Evolutionary conservation across 345 rosid genomes (phyloP).

Genomic region (Noccaea caerulescens): DNA sequence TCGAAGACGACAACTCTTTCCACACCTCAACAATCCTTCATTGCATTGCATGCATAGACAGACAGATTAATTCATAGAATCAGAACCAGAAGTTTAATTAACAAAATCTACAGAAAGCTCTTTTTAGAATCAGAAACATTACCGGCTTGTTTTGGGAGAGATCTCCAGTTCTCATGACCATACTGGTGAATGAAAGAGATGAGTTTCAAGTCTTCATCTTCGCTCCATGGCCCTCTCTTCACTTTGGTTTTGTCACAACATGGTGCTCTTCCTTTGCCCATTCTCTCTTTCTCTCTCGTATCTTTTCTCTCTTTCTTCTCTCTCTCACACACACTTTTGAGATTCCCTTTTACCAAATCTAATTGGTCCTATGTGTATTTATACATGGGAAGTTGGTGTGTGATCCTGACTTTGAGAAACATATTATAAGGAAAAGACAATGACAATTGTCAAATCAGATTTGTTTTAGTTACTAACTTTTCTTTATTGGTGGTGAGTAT

Average conservation of each 20-base stretch:
- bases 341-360: constrained; percentile 37
- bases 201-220: constrained; percentile 63
- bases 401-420: constrained; percentile 17
- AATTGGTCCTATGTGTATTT: constrained; percentile 37
- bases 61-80: not conserved
- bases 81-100: constrained; percentile 16
- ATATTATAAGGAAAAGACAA: constrained; percentile 23
- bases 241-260: constrained; percentile 65
- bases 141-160: constrained; percentile 69
- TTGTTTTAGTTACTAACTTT: constrained; percentile 28
- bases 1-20: constrained; percentile 47
- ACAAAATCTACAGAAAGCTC: not conserved
- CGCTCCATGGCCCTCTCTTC: constrained; percentile 72
- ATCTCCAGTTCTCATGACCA: constrained; percentile 72
- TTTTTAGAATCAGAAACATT: constrained; percentile 21
- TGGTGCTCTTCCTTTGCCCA: constrained; percentile 57
- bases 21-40: constrained; percentile 48
- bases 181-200: constrained; percentile 50
- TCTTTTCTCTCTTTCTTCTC: not conserved
- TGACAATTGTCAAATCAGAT: constrained; percentile 37
- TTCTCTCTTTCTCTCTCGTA: constrained; percentile 23
- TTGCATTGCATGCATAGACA: constrained; percentile 27
- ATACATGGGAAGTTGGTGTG: constrained; percentile 34
- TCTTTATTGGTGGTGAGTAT: constrained; percentile 27
- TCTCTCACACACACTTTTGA: not conserved